Evolutionary conservation across 768 basidiomycete species (phyloP), one percentile per base, ranked within the genome.

Genomic region (Tephrocybe sp.): DNA sequence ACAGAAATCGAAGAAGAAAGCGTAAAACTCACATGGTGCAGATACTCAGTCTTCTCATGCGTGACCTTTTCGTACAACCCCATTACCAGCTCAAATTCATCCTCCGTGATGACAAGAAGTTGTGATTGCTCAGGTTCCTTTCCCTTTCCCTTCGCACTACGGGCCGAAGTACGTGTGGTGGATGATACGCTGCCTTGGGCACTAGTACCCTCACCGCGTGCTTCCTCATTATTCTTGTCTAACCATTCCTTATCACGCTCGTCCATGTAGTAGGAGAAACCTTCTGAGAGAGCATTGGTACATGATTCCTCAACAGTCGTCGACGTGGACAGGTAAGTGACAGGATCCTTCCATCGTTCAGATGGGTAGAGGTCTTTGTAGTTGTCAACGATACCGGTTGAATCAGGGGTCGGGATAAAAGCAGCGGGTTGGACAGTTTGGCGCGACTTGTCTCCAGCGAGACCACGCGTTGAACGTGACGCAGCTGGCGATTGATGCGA

Each of bases 211-310:
- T 93, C 91, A 14, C 88, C 90, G 12, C 87, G 78, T 1, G 89
- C 90, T 50, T 87, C 82, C 62, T 87, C 86, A 60, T 98, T 97
- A 63, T 92, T 92, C 69, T 84, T 87, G 60, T 90, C 87, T 30
- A 99, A 79, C 96, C 96, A 99, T 56, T 89, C 88, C 61, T 88
- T 84, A 72, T 98, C 96, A 14, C 88, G 85, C 67, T 98, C 97
- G 60, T 99, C 96, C 89, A 98, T 90, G 57, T 83, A 90, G 63
- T 98, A 98, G 1, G 85, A 84, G 68, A 88, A 88, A 0, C 88
- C 87, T 58, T 87, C 83, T 30, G 80, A 71, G 50, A 93, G 79
- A 10, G 80, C 82, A 56, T 72, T 76, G 4, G 67, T 66, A 58
- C 76, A 73, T 8, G 81, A 73, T 57, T 94, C 92, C 60, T 98